phyloP scores from a whole-genome alignment of 345 rosid species.

The Populus davidiana region DNA sequence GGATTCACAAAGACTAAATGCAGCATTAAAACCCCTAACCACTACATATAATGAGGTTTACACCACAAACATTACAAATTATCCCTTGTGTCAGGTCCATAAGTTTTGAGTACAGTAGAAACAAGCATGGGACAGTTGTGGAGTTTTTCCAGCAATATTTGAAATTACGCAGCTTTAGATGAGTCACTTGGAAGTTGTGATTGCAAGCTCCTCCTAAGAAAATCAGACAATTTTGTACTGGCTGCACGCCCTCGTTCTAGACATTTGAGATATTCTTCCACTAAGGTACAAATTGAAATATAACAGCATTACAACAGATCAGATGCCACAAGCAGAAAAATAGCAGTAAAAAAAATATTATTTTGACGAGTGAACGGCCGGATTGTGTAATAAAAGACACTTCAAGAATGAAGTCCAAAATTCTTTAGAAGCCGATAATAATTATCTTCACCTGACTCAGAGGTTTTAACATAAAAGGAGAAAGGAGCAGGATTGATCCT shows the following conservation, averaged over 20 bases:
- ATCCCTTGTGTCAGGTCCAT: neutral
- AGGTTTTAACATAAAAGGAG: too few species aligned
- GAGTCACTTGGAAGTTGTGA: constrained; percentile 41
- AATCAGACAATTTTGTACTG: constrained; percentile 58
- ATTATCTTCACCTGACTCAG: too few species aligned
- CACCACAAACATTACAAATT: too few species aligned
- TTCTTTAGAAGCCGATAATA: too few species aligned
- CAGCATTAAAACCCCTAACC: neutral
- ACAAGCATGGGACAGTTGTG: neutral
- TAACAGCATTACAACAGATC: constrained; percentile 1
- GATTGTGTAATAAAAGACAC: neutral
- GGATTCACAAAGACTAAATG: too few species aligned
- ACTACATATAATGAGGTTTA: too few species aligned
- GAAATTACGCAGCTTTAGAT: constrained; percentile 8
- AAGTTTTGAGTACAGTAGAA: too few species aligned
- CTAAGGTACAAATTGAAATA: constrained; percentile 31
- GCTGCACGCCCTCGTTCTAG: constrained; percentile 76
- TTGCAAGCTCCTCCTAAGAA: constrained; percentile 72
- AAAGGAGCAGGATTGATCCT: too few species aligned
- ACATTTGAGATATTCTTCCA: constrained; percentile 69
- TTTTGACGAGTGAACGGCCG: neutral
- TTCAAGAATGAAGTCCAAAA: neutral
- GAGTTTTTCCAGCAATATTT: neutral
- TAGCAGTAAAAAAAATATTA: neutral
- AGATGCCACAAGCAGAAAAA: neutral